A percentile compares a stretch with the other conserved stretches of the same genome.
Evolutionary conservation across 805 yeast genomes (phyloP).

Genomic region (Candida anglica): DNA sequence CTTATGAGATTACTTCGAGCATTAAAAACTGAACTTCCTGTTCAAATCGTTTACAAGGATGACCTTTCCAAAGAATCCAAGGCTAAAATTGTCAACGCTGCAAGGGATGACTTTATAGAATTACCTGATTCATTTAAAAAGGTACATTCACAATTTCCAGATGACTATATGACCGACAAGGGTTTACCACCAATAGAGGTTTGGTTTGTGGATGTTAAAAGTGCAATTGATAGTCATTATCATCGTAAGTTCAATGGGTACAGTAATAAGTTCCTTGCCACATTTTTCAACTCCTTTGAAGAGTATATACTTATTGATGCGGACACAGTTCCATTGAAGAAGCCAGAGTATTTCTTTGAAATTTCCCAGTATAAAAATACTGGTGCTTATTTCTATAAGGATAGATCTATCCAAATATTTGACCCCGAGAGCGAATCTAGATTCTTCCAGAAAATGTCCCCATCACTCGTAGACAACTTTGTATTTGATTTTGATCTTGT

Average conservation of each 20-base stretch:
- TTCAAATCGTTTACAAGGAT: conserved; percentile 23
- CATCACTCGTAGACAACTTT: conserved; percentile 20
- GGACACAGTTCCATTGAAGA: conserved; percentile 39
- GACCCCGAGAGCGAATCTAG: conserved; percentile 18
- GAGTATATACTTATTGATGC: conserved; percentile 54
- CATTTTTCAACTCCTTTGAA: conserved; percentile 54
- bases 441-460: conserved; percentile 22
- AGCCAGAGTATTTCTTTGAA: conserved; percentile 24
- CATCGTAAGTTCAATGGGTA: conserved; percentile 17
- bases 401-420: conserved; percentile 21
- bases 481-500: conserved; percentile 27
- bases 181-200: conserved; percentile 32
- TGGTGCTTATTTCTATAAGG: conserved; percentile 33
- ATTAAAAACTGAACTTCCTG: conserved; percentile 25
- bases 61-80: conserved; percentile 23
- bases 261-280: conserved; percentile 49
- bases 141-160: conserved; percentile 16
- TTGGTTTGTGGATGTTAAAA: conserved; percentile 32
- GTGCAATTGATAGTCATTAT: conserved; percentile 19
- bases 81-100: conserved; percentile 13
- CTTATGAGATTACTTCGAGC: conserved; percentile 25
- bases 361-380: conserved; percentile 23
- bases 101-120: conserved; percentile 13
- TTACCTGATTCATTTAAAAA: conserved; percentile 21
- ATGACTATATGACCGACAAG: conserved; percentile 15